Percentiles rank a stretch among this genome's conserved stretches.
phyloP scores from a whole-genome alignment of 768 basidiomycete genomes.

The Calvatia gigantea region DNA sequence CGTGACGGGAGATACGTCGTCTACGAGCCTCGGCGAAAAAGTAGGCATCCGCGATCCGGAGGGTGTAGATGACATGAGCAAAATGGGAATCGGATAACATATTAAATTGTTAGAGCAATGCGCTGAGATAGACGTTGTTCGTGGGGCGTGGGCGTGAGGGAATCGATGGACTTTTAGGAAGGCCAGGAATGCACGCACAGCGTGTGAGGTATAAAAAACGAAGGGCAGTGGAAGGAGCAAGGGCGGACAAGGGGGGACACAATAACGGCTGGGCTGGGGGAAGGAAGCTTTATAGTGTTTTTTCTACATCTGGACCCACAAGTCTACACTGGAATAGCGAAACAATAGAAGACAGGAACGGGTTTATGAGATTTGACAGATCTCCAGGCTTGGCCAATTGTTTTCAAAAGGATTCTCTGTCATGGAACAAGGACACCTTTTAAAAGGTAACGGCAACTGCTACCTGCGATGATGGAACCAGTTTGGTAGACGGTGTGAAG shows the following conservation, averaged over 20 bases:
- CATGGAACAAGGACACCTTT: not conserved
- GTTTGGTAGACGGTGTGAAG: not conserved
- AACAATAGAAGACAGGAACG: constrained; percentile 1
- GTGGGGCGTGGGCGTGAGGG: not conserved
- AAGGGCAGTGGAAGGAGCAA: constrained; percentile 14
- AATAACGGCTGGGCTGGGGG: constrained; percentile 7
- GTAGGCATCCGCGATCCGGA: constrained; percentile 41
- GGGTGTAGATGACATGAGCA: constrained; percentile 28
- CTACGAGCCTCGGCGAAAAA: constrained; percentile 34
- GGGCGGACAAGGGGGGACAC: constrained; percentile 11
- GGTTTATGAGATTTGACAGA: not conserved
- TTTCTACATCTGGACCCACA: constrained; percentile 29
- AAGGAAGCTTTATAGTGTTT: constrained; percentile 18
- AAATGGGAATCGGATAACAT: constrained; percentile 7
- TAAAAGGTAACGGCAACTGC: too few species aligned
- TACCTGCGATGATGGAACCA: not conserved
- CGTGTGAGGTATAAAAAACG: constrained; percentile 21
- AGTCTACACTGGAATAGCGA: constrained; percentile 11
- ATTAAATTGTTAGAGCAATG: not conserved
- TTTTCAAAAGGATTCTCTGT: constrained; percentile 2
- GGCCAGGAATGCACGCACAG: constrained; percentile 31
- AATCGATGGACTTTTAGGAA: not conserved
- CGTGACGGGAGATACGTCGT: constrained; percentile 30
- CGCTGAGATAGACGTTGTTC: not conserved
- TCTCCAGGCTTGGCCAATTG: not conserved